Percentiles rank a stretch among this genome's conserved stretches.
These are phyloP conservation scores for Brettanomyces naardenensis DNA, from an alignment of 805 yeast species.

Conservation along the genomic window DNA sequence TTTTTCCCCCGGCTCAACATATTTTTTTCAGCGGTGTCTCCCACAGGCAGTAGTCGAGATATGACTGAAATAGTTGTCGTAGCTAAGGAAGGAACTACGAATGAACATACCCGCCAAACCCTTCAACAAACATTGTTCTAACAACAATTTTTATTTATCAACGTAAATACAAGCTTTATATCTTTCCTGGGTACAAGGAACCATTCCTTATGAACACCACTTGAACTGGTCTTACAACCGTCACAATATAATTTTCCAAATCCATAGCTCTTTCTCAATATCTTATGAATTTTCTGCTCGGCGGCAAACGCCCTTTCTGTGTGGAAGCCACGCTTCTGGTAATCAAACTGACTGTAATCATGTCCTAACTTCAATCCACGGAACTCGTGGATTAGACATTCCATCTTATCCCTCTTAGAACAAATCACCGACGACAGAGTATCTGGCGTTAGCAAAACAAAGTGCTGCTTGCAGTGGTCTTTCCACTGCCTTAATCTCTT, in stretches of 20 bases:
- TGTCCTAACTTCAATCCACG: slow-evolving; percentile 4
- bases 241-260: slow-evolving; percentile 40
- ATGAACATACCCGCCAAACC: too few relatives aligned
- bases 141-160: too few relatives aligned
- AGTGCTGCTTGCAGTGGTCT: slow-evolving; percentile 39
- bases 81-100: too few relatives aligned
- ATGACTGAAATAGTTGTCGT: too few relatives aligned
- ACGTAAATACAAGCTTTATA: slow-evolving; percentile 21
- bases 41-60: too few relatives aligned
- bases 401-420: slow-evolving; percentile 12
- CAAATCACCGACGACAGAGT: slow-evolving; percentile 12
- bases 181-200: slow-evolving; percentile 42
- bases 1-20: too few relatives aligned
- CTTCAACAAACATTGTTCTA: too few relatives aligned
- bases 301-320: slow-evolving; percentile 24
- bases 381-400: slow-evolving; percentile 8
- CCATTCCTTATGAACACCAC: slow-evolving; percentile 44
- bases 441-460: slow-evolving; percentile 31
- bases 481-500: slow-evolving; percentile 44
- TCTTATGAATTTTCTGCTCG: slow-evolving; percentile 35
- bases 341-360: slow-evolving; percentile 15
- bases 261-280: slow-evolving; percentile 34
- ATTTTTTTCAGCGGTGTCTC: too few relatives aligned
- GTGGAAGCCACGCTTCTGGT: slow-evolving; percentile 29
- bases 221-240: slow-evolving; percentile 27